phyloP scores from a whole-genome alignment of 1,139 yeast species.

The Suhomyces panamericanus region DNA sequence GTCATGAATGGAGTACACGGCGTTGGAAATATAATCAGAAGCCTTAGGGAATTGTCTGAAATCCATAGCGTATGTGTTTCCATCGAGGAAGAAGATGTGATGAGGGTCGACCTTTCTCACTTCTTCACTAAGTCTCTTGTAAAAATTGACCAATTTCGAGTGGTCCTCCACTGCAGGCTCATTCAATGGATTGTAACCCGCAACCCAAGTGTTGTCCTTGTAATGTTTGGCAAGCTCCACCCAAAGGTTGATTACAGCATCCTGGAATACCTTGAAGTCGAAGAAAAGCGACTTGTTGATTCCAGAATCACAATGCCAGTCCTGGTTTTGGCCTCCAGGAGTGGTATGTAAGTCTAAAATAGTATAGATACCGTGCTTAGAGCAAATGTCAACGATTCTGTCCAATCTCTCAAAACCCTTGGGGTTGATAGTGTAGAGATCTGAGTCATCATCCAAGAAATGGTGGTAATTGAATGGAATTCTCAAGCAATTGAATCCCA shows the following conservation, averaged over 20 bases:
- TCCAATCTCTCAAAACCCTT: conserved; percentile 45
- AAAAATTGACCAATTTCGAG: conserved; percentile 36
- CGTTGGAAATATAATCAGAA: conserved; percentile 28
- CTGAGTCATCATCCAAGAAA: conserved; percentile 41
- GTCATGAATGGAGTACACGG: conserved; percentile 50
- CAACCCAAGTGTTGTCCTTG: conserved; percentile 44
- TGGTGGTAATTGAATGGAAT: conserved; percentile 51
- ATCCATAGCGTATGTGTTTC: conserved; percentile 49
- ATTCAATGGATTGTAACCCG: conserved; percentile 51
- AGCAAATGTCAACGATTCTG: conserved; percentile 38
- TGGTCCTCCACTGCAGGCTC: conserved; percentile 48
- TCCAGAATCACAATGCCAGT: conserved; percentile 49
- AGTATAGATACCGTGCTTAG: conserved; percentile 41
- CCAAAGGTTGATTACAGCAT: conserved; percentile 43
- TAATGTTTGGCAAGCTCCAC: conserved; percentile 40
- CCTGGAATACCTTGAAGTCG: conserved; percentile 48
- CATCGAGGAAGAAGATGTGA: conserved; percentile 48
- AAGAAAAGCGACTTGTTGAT: conserved; percentile 46
- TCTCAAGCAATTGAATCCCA: conserved; percentile 45
- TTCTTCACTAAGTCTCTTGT: conserved; percentile 32
- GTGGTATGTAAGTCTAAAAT: conserved; percentile 47
- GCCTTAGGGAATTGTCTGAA: conserved; percentile 43
- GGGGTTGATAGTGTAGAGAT: conserved; percentile 36
- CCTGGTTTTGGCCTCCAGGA: conserved; percentile 53
- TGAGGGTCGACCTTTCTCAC: conserved; percentile 43